A percentile compares a stretch with the other conserved stretches of the same genome.
phyloP scores from a whole-genome alignment of 345 rosid species.

The Gossypium anomalum region DNA sequence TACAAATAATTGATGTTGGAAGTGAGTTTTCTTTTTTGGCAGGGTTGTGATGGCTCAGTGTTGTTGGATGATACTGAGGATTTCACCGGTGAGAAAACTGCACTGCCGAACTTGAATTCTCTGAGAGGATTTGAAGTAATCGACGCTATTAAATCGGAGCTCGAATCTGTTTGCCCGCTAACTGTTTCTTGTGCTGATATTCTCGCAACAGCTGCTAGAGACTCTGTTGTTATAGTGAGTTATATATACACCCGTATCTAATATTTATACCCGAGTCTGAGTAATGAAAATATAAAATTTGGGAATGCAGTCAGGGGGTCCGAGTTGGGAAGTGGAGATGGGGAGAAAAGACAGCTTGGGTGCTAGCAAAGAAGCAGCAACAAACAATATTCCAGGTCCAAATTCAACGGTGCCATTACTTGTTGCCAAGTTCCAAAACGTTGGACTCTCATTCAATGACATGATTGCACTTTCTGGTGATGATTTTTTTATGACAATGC shows the following conservation, averaged over 20 bases:
- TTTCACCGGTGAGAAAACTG: conserved; percentile 75
- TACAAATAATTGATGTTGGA: background rate
- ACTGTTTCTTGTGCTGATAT: conserved; percentile 91
- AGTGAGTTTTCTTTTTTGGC: conserved; percentile 14
- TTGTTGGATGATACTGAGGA: conserved; percentile 58
- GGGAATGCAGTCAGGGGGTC: conserved; percentile 68
- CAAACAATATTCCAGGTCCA: conserved; percentile 62
- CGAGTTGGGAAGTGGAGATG: conserved; percentile 77
- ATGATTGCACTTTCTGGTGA: conserved; percentile 78
- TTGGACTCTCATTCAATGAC: conserved; percentile 61
- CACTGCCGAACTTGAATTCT: conserved; percentile 77
- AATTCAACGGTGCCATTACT: conserved; percentile 56
- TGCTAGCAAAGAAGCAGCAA: conserved; percentile 67
- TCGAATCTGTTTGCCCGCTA: conserved; percentile 66
- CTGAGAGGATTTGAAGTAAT: conserved; percentile 81
- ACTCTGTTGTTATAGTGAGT: conserved; percentile 63
- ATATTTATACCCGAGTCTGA: no score
- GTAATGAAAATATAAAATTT: background rate
- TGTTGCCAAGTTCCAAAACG: conserved; percentile 56
- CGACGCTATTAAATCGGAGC: conserved; percentile 56
- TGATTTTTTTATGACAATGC: background rate
- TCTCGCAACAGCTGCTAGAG: conserved; percentile 74
- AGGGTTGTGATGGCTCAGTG: conserved; percentile 90
- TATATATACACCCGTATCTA: no score
- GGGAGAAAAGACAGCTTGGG: conserved; percentile 65